Evolutionary conservation across 306 rosid species (phyloP), one percentile per base, ranked within the genome.

Genomic region (Carpinus viminea): DNA sequence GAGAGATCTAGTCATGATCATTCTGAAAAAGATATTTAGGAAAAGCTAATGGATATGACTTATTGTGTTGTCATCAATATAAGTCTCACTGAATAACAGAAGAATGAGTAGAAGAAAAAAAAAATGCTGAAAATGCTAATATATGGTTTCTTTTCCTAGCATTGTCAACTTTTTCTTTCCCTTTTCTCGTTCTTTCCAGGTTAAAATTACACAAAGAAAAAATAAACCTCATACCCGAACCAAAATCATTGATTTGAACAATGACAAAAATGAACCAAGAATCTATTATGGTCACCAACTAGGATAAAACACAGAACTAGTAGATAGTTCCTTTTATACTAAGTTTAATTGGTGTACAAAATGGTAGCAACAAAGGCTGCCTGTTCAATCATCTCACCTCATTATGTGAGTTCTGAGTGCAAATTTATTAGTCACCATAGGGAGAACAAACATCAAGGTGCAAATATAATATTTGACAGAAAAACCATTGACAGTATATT

Each of bases 401-500:
- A 17, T 18, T 53, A 53, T 53, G 20, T 17, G 21, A 53, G 7
- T 53, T 18, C 59, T 53, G 21, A 61, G 17, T 61, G 38, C 68
- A 12, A 53, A 28, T 61, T 17, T 28, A 61, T 61, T 28, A 12
- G 41, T 57, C 64, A 57, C 17, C 64, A n/a, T 8, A 20, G 34
- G 62, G 52, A 1, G 13, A 20, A 4, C 34, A 24, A 66, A 66
- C 48, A 66, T 66, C 47, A 66, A 9, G 21, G 36, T 5, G 13
- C 21, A 38, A 38, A 13, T 65, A 66, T 41, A 9, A n/a, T 7
- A 55, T 47, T 73, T 74, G 55, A 76, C 65, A 43, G 38, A 53
- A 79, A 70, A 47, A 18, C 69, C 55, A 54, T 12, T 41, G 52
- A 57, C 41, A 26, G 51, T 45, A 54, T 17, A 36, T 72, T 78